Percentiles rank a stretch among this genome's conserved stretches.
phyloP scores from a whole-genome alignment of 2,329 filamentous ascomycete species.

The Fusarium transvaalense region DNA sequence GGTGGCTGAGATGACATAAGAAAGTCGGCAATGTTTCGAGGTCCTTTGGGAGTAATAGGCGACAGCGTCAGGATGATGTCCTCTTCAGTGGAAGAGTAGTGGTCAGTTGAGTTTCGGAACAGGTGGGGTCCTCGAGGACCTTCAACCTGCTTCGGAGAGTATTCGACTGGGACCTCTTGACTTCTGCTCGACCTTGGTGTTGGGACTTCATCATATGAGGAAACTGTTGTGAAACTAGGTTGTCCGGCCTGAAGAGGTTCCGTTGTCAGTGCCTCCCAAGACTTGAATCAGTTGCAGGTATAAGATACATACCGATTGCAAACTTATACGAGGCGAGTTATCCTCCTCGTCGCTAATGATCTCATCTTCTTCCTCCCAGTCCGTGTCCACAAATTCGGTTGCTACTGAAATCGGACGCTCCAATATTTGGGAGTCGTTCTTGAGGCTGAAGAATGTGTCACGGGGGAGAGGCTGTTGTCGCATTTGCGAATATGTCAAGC shows the following conservation, averaged over 20 bases:
- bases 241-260: constrained; percentile 68
- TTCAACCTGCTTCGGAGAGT: constrained; percentile 75
- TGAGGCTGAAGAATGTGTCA: constrained; percentile 72
- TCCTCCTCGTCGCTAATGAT: constrained; percentile 71
- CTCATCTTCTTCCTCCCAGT: constrained; percentile 77
- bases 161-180: constrained; percentile 71
- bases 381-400: constrained; percentile 83
- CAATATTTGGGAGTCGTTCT: constrained; percentile 58
- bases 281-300: constrained; percentile 2
- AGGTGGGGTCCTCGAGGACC: constrained; percentile 89
- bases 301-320: constrained; percentile 74
- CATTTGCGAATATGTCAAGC: constrained; percentile 63
- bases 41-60: constrained; percentile 76
- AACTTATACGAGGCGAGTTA: constrained; percentile 74
- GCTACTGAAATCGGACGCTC: constrained; percentile 75
- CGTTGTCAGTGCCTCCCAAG: constrained; percentile 24
- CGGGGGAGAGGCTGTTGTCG: constrained; percentile 62
- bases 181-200: constrained; percentile 78
- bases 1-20: constrained; percentile 43
- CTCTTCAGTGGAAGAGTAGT: constrained; percentile 55
- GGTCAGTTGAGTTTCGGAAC: constrained; percentile 75
- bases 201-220: constrained; percentile 84
- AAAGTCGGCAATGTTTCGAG: constrained; percentile 52
- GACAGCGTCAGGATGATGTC: constrained; percentile 75
- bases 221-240: constrained; percentile 86